Evolutionary conservation across 2,329 filamentous ascomycete species (phyloP).

Genomic region (Paradendryphiella salina): DNA sequence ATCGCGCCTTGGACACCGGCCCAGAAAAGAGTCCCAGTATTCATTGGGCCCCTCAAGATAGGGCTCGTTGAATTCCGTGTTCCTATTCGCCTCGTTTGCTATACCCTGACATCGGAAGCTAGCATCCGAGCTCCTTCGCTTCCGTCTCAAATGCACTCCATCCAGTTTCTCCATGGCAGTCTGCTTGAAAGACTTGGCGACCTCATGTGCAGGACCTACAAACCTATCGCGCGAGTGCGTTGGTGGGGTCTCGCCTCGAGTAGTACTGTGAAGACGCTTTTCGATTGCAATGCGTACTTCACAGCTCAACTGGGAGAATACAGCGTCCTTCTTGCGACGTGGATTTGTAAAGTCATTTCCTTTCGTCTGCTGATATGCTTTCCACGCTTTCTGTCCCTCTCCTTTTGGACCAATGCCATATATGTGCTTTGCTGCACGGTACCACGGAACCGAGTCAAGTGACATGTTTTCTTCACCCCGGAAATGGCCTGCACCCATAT

Average conservation of each 20-base stretch:
- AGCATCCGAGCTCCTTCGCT: constrained; percentile 19
- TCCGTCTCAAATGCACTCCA: constrained; percentile 5
- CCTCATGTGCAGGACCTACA: constrained; percentile 1
- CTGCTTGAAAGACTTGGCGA: constrained; percentile 6
- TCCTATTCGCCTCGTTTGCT: constrained; percentile 1
- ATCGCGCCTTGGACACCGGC: no score
- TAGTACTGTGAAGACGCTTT: not conserved
- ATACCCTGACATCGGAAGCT: constrained; percentile 32
- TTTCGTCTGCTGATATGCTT: constrained; percentile 12
- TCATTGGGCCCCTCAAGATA: constrained; percentile 21
- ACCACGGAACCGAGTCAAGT: not conserved
- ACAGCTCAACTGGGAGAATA: constrained; percentile 12
- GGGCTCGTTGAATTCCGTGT: constrained; percentile 22
- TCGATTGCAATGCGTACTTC: constrained; percentile 17
- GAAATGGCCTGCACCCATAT: not conserved
- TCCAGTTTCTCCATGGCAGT: constrained; percentile 1
- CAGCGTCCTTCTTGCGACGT: constrained; percentile 1
- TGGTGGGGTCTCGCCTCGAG: not conserved
- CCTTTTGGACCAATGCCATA: constrained; percentile 30
- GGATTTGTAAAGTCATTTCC: not conserved
- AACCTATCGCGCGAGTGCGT: constrained; percentile 18
- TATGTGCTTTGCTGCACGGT: constrained; percentile 22
- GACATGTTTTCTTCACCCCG: not conserved
- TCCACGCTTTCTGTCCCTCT: constrained; percentile 34
- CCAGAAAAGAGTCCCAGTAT: constrained; percentile 11